Conservation (phyloP, 2,329 filamentous ascomycete genomes). For the Neofusicoccum ribis region DNA sequence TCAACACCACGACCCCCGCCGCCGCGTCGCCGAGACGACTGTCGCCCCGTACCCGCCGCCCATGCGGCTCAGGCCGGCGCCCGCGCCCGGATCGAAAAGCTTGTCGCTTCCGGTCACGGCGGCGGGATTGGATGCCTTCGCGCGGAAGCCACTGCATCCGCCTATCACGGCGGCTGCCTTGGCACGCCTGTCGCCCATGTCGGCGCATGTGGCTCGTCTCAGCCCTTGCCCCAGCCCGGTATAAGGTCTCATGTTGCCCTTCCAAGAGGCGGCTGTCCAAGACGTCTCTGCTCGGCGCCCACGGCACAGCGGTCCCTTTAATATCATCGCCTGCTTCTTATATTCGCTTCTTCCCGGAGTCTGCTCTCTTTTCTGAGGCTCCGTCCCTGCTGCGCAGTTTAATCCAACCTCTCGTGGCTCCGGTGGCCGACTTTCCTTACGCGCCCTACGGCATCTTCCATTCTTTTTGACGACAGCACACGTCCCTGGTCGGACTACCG, state of each 20-base stretch:
- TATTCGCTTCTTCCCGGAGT: constrained; percentile 5
- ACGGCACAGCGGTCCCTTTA: constrained; percentile 10
- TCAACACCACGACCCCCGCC: constrained; percentile 1
- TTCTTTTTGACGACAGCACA: neutral
- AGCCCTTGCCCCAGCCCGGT: neutral
- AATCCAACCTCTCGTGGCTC: constrained; percentile 2
- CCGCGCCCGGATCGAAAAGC: neutral
- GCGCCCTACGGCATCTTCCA: neutral
- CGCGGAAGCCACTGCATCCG: constrained; percentile 8
- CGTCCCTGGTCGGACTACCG: constrained; percentile 18
- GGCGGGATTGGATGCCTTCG: constrained; percentile 5
- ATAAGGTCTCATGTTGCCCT: constrained; percentile 14
- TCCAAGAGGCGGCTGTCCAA: constrained; percentile 1
- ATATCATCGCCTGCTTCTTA: constrained; percentile 3
- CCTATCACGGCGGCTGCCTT: neutral
- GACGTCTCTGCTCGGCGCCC: neutral
- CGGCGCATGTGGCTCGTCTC: constrained; percentile 2
- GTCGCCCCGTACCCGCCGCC: neutral
- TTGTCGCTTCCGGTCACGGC: neutral
- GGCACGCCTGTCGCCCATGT: neutral
- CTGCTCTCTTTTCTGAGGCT: constrained; percentile 28
- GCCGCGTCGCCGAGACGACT: neutral
- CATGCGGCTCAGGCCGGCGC: neutral
- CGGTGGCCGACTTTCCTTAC: constrained; percentile 10
- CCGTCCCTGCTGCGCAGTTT: constrained; percentile 17